Evolutionary conservation across 805 yeast genomes (phyloP), one percentile per base, ranked within the genome.

Genomic region (Hanseniaspora nectarophila): DNA sequence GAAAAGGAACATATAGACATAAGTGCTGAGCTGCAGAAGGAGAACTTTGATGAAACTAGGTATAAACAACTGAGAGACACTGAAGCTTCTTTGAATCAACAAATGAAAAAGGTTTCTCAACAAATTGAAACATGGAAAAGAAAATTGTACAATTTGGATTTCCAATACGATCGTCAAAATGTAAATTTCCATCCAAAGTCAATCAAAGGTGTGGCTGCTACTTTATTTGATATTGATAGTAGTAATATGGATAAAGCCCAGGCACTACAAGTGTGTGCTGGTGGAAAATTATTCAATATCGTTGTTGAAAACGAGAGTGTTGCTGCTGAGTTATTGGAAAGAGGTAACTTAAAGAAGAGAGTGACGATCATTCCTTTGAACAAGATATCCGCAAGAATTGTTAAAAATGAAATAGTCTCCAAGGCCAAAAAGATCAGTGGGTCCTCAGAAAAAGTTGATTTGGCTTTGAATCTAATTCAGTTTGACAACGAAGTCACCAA

Each of bases 221-320:
- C 85, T 61, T 68, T 92, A 46, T 87, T 94, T 62, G 66, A 73
- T 1, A 63, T 92, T 20, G 74, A 75, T 16, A 78, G 80, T 42
- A 63, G 71, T 0, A 77, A 82, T 45, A 63, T 67, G 51, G 75
- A 76, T 24, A 78, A 81, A 51, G 82, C 95, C 0, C 72, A 81
- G 24, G 98, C 99, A 1, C 70, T 92, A 33, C 97, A 92, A 66
- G 82, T 86, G 2, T 82, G 95, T 63, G 98, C 97, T 2, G 99
- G 98, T 45, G 94, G 90, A 5, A 73, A 89, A 58, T 67, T 94
- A 29, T 94, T 79, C 64, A 88, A 89, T 60, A 85, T 94, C 33
- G 87, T 92, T 47, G 97, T 94, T 29, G 97, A 88, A 59, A 81
- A 78, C 56, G 94, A 90, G 54, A 77, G 71, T 18, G 82, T 86